These are phyloP conservation scores for Ceratocystis lukuohia DNA, from an alignment of 2,329 filamentous ascomycete genomes.

Conservation along the genomic window DNA sequence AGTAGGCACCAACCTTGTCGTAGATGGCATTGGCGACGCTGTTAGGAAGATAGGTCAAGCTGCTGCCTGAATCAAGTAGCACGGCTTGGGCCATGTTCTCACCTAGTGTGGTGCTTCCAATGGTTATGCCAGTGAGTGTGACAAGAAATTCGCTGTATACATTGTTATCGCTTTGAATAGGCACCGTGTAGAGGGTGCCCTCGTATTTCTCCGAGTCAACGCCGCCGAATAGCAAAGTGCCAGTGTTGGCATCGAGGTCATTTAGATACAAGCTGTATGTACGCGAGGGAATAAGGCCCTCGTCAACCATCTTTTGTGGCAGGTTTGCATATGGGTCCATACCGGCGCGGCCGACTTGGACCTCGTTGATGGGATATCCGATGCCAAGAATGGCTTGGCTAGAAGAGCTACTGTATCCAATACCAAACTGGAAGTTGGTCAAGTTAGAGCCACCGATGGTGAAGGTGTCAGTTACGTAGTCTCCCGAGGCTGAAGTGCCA, in stretches of 20 bases:
- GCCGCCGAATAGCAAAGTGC: constrained; percentile 62
- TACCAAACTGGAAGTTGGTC: constrained; percentile 52
- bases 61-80: constrained; percentile 58
- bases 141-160: constrained; percentile 52
- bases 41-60: constrained; percentile 53
- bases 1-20: constrained; percentile 44
- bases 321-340: constrained; percentile 51
- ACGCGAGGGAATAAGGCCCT: constrained; percentile 48
- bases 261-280: constrained; percentile 67
- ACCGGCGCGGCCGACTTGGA: constrained; percentile 47
- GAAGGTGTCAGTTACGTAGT: constrained; percentile 68
- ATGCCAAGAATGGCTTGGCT: constrained; percentile 70
- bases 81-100: constrained; percentile 43
- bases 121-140: constrained; percentile 47
- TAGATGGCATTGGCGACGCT: constrained; percentile 41
- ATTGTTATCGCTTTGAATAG: constrained; percentile 43
- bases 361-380: constrained; percentile 70
- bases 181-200: constrained; percentile 51
- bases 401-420: constrained; percentile 51
- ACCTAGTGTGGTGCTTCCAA: constrained; percentile 33
- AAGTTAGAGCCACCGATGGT: constrained; percentile 42
- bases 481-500: constrained; percentile 60
- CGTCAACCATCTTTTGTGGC: constrained; percentile 48
- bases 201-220: constrained; percentile 53
- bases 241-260: constrained; percentile 51